Base-by-base conservation (phyloP, 148 eudicot species). In the Mesembryanthemum crystallinum region DNA sequence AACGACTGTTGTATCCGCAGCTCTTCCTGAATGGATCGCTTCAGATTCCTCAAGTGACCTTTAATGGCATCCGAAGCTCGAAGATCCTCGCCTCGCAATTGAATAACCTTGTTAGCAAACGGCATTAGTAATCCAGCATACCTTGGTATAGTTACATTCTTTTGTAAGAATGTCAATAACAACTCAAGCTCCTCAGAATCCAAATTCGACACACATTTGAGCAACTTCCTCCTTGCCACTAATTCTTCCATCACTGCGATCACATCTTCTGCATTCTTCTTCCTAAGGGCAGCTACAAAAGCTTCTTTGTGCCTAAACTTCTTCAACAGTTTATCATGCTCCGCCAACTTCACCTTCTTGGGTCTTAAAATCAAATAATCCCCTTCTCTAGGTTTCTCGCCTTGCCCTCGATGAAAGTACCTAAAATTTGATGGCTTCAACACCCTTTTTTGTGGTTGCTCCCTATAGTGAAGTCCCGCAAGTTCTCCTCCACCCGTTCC, bases 251-350 rank as follows among this genome's bases (percentile, higher is more conserved):
- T 92, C 28, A 95, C 99, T 17, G 97, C 97, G 80, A 90, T 83
- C 57, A 85, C 84, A 77, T 82, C 82, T 64, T 85, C 92, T 0
- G 96, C 92, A 83, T 90, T 88, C 78, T 85, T 95, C 75, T 82
- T 83, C 70, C 37, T 83, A 58, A 95, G 85, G 17, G 84, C 94
- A 37, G 94, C 88, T 21, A 95, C 92, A 76, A 95, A 68, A 13
- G 96, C 97, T n/a, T 95, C 98, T 78, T 88, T 92, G n/a, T 95
- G 98, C 79, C 88, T 86, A 60, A 95, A 95, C 83, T 89, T 92
- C 83, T 83, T 95, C 86, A 95, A 75, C 39, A 90, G 73, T 82
- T 88, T 92, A 76, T 95, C 99, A 45, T 92, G 91, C 69, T 90
- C 97, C 0, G 94, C 80, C 33, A 92, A 43, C 73, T 92, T 90